These are phyloP conservation scores for Thalassia testudinum DNA, from an alignment of 116 monocot genomes.

Conservation along the genomic window DNA sequence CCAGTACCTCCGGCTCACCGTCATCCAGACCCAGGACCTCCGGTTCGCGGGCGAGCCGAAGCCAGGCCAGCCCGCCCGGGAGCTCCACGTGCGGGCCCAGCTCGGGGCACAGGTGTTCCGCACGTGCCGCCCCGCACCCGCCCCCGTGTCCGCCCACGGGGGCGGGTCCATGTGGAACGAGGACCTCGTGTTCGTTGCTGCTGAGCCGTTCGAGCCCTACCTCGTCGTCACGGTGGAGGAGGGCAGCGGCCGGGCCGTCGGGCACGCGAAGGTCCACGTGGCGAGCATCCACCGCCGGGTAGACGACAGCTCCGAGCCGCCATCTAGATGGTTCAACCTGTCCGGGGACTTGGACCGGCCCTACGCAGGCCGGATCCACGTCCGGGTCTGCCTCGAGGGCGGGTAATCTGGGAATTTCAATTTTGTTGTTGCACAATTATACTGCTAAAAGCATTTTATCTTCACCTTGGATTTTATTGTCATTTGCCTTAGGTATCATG, in stretches of 20 bases:
- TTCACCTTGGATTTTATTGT: too few relatives aligned
- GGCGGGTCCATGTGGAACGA: constrained; percentile 68
- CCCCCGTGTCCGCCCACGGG: constrained; percentile 17
- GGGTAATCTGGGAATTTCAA: too few relatives aligned
- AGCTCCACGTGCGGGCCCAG: constrained; percentile 71
- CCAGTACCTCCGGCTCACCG: constrained; percentile 66
- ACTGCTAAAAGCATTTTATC: too few relatives aligned
- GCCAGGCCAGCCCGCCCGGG: constrained; percentile 9
- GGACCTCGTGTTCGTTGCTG: constrained; percentile 73
- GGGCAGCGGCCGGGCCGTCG: constrained; percentile 25
- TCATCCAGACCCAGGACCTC: constrained; percentile 91
- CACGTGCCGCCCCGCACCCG: constrained; percentile 29
- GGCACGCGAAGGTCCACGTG: constrained; percentile 45
- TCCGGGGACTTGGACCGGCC: constrained; percentile 30
- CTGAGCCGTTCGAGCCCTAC: constrained; percentile 85
- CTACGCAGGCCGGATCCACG: constrained; percentile 63
- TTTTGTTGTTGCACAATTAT: too few relatives aligned
- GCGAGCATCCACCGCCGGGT: constrained; percentile 52
- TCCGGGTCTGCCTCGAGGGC: constrained; percentile 65
- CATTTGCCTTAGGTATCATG: too few relatives aligned
- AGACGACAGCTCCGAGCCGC: constrained; percentile 61
- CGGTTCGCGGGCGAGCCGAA: constrained; percentile 12
- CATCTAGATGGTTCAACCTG: constrained; percentile 80
- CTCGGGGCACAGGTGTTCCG: constrained; percentile 67
- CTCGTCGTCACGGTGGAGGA: constrained; percentile 61